phyloP scores from a whole-genome alignment of 2,329 filamentous ascomycete genomes.

The Cladosporium sp. region DNA sequence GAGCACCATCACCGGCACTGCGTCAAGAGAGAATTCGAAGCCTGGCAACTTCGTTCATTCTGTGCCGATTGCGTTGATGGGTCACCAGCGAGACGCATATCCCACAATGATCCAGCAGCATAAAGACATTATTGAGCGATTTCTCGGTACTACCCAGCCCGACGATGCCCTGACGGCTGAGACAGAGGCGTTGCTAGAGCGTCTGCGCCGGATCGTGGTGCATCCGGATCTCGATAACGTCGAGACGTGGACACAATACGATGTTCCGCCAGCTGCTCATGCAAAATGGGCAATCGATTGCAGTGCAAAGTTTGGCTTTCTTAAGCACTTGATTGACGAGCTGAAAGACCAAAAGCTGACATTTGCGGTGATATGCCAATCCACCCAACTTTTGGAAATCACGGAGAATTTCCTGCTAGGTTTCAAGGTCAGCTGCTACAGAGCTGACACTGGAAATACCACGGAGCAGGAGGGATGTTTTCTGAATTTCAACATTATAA shows the following conservation, averaged over 20 bases:
- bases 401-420: constrained; percentile 31
- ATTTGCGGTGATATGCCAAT: constrained; percentile 30
- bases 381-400: constrained; percentile 29
- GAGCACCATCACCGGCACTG: constrained; percentile 8
- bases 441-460: not conserved
- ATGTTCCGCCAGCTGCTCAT: constrained; percentile 22
- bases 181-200: constrained; percentile 25
- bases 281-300: constrained; percentile 32
- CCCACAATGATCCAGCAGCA: constrained; percentile 21
- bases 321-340: constrained; percentile 28
- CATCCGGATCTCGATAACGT: constrained; percentile 34
- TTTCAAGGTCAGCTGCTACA: constrained; percentile 17
- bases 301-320: constrained; percentile 35
- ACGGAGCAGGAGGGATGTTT: not conserved
- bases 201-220: constrained; percentile 24
- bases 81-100: constrained; percentile 31
- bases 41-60: constrained; percentile 16
- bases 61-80: constrained; percentile 27
- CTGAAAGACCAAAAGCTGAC: constrained; percentile 23
- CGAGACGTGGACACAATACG: constrained; percentile 28
- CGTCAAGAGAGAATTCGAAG: constrained; percentile 5
- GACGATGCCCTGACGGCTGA: constrained; percentile 15
- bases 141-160: constrained; percentile 19
- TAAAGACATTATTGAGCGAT: constrained; percentile 22
- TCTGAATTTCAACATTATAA: constrained; percentile 33